Evolutionary conservation across 441 rosid species (phyloP).

Genomic region (Jatropha podagrica): DNA sequence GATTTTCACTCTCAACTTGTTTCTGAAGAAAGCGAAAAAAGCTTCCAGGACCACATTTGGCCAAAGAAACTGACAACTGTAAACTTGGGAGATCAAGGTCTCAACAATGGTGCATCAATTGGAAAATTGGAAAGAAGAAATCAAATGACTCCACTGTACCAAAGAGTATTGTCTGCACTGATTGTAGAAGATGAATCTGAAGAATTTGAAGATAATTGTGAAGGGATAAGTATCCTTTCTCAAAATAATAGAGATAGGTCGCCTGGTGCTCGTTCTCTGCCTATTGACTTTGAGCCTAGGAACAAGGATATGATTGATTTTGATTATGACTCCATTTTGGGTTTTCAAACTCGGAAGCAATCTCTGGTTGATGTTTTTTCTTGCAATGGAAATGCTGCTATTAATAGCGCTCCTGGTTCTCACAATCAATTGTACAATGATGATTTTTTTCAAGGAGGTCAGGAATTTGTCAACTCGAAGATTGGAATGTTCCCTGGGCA

Average conservation of each 20-base stretch:
- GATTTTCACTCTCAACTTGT: slow-evolving; percentile 23
- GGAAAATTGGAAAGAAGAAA: slow-evolving; percentile 28
- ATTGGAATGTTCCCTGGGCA: slow-evolving; percentile 21
- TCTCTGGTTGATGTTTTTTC: slow-evolving; percentile 25
- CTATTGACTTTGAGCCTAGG: slow-evolving; percentile 25
- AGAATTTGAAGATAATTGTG: slow-evolving; percentile 36
- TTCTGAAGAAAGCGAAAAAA: slow-evolving; percentile 33
- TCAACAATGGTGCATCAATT: slow-evolving; percentile 22
- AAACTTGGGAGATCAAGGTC: slow-evolving; percentile 28
- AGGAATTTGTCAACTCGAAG: slow-evolving; percentile 28
- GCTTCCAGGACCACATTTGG: slow-evolving; percentile 23
- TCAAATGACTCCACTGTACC: slow-evolving; percentile 47
- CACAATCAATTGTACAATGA: slow-evolving; percentile 24
- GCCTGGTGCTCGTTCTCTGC: slow-evolving; percentile 22
- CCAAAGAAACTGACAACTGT: slow-evolving; percentile 13
- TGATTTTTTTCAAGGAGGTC: slow-evolving; percentile 30
- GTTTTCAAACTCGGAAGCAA: slow-evolving; percentile 34
- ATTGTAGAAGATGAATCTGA: slow-evolving; percentile 52
- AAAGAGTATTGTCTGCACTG: slow-evolving; percentile 57
- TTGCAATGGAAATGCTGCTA: slow-evolving; percentile 36
- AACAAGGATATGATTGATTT: slow-evolving; percentile 32
- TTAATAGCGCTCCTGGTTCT: slow-evolving; percentile 15
- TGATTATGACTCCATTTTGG: slow-evolving; percentile 30
- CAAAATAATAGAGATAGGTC: slow-evolving; percentile 28
- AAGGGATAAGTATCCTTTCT: slow-evolving; percentile 32